These are phyloP conservation scores for Eutypa lata DNA, from an alignment of 2,329 filamentous ascomycete genomes.

Conservation along the genomic window DNA sequence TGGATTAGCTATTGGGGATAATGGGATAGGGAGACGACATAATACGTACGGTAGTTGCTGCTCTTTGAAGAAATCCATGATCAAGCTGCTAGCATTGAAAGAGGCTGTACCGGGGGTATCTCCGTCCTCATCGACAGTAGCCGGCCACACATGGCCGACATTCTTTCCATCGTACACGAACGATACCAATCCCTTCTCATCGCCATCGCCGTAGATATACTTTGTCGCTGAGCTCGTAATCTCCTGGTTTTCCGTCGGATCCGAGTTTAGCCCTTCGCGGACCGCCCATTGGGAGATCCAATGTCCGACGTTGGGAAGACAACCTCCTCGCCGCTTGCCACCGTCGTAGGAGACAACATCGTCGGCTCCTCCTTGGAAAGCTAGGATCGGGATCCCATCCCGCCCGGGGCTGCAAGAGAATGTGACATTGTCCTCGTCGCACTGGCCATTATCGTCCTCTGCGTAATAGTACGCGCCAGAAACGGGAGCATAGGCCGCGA, in stretches of 20 bases:
- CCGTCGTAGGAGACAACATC: slow-evolving; percentile 40
- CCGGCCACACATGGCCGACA: slow-evolving; percentile 3
- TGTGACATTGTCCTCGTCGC: slow-evolving; percentile 28
- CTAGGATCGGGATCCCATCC: slow-evolving; percentile 38
- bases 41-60: background rate
- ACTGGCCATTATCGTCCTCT: slow-evolving; percentile 6
- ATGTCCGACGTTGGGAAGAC: slow-evolving; percentile 37
- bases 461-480: slow-evolving; percentile 3
- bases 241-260: background rate
- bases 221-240: background rate
- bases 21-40: background rate
- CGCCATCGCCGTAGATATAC: background rate
- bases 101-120: background rate
- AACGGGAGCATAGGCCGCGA: slow-evolving; percentile 4
- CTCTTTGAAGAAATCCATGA: slow-evolving; percentile 3
- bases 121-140: background rate
- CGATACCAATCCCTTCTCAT: background rate
- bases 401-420: slow-evolving; percentile 31
- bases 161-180: slow-evolving; percentile 2
- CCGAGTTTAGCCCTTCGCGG: slow-evolving; percentile 15
- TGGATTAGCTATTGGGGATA: background rate
- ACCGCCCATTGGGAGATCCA: slow-evolving; percentile 33
- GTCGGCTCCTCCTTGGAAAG: slow-evolving; percentile 44
- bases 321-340: slow-evolving; percentile 33
- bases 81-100: slow-evolving; percentile 3